Conservation (phyloP, 345 rosid genomes). For the Balakata baccata region DNA sequence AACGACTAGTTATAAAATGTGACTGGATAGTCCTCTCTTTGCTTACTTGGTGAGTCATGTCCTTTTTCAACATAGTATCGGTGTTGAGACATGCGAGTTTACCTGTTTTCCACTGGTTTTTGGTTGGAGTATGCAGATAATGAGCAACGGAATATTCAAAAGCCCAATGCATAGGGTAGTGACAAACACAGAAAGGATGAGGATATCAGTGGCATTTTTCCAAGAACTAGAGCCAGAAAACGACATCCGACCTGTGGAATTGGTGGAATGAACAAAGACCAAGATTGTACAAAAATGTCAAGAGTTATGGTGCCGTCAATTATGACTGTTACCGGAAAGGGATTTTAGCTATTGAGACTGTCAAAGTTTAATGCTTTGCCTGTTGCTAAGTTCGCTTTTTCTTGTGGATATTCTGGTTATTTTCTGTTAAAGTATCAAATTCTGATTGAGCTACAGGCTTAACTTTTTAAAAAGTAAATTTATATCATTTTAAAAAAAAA, state of each 20-base stretch:
- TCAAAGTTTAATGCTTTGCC: background rate
- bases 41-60: no score
- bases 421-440: no score
- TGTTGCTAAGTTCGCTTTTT: no score
- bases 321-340: background rate
- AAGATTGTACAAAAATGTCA: background rate
- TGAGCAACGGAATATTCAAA: slow-evolving; percentile 8
- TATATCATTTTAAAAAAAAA: no score
- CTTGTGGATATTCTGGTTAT: no score
- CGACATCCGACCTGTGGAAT: slow-evolving; percentile 7
- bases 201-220: background rate
- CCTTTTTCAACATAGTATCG: no score
- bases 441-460: no score
- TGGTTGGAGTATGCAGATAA: background rate
- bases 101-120: background rate
- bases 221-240: slow-evolving; percentile 11
- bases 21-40: no score
- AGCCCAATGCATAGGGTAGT: slow-evolving; percentile 6
- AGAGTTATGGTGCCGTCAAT: slow-evolving; percentile 1
- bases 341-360: background rate
- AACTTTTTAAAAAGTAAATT: no score
- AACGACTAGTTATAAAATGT: no score
- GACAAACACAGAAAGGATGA: slow-evolving; percentile 7
- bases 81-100: no score
- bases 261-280: slow-evolving; percentile 11